phyloP scores from a whole-genome alignment of 2,329 filamentous ascomycete genomes.

The Penicillium sp. region DNA sequence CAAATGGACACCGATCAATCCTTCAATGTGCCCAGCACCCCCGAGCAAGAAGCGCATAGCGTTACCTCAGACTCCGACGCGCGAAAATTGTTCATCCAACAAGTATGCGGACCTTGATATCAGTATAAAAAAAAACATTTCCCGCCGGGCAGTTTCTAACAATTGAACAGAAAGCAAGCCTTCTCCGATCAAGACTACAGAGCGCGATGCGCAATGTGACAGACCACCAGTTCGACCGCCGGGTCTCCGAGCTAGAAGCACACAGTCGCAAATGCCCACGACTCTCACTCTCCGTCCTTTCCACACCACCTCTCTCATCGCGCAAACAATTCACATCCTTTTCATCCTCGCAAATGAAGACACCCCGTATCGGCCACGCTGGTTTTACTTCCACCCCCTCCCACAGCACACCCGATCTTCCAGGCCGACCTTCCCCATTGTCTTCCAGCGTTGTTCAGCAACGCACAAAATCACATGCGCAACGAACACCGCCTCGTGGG shows the following conservation, averaged over 20 bases:
- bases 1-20: slow-evolving; percentile 12
- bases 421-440: slow-evolving; percentile 17
- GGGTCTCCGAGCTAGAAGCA: slow-evolving; percentile 43
- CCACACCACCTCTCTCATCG: slow-evolving; percentile 19
- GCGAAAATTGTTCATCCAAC: slow-evolving; percentile 43
- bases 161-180: slow-evolving; percentile 40
- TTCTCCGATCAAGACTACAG: slow-evolving; percentile 41
- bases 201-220: slow-evolving; percentile 42
- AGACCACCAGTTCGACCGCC: slow-evolving; percentile 41
- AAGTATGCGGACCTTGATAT: slow-evolving; percentile 32
- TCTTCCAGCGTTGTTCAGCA: slow-evolving; percentile 10
- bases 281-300: slow-evolving; percentile 26
- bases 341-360: slow-evolving; percentile 17
- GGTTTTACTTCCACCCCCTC: slow-evolving; percentile 21
- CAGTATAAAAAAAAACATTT: background rate
- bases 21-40: slow-evolving; percentile 11
- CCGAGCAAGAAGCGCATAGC: slow-evolving; percentile 15
- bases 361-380: slow-evolving; percentile 20
- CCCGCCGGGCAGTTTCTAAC: slow-evolving; percentile 13
- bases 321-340: slow-evolving; percentile 20
- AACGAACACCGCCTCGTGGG: slow-evolving; percentile 21
- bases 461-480: slow-evolving; percentile 13
- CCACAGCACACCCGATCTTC: slow-evolving; percentile 26
- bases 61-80: slow-evolving; percentile 38
- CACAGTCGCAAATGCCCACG: slow-evolving; percentile 39